Evolutionary conservation across 768 basidiomycete species (phyloP).

Genomic region (Hortiboletus campestris): DNA sequence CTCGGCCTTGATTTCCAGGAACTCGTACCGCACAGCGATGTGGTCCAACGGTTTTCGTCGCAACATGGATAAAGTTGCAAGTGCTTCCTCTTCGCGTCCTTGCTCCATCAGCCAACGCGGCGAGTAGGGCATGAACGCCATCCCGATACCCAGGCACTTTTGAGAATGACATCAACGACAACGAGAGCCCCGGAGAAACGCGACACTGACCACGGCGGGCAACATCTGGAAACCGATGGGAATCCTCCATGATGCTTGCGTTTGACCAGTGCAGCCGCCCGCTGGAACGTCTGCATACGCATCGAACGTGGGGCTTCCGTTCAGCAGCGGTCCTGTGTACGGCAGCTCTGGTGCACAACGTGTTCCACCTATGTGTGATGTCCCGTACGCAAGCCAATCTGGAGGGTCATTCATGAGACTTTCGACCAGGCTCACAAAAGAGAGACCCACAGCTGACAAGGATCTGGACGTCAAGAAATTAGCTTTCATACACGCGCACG

Average conservation of each 20-base stretch:
- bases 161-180: background rate
- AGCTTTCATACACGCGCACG: background rate
- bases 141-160: slow-evolving; percentile 32
- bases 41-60: slow-evolving; percentile 34
- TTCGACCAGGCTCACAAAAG: background rate
- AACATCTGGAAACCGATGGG: slow-evolving; percentile 39
- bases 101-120: slow-evolving; percentile 43
- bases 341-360: slow-evolving; percentile 28
- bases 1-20: slow-evolving; percentile 40
- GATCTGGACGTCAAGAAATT: slow-evolving; percentile 16
- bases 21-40: slow-evolving; percentile 36
- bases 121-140: slow-evolving; percentile 40
- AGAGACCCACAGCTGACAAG: slow-evolving; percentile 31
- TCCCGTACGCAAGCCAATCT: slow-evolving; percentile 35
- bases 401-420: background rate
- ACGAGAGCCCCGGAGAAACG: background rate
- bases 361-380: slow-evolving; percentile 35
- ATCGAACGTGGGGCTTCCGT: slow-evolving; percentile 31
- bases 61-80: slow-evolving; percentile 33
- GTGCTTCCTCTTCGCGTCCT: slow-evolving; percentile 37
- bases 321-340: slow-evolving; percentile 31
- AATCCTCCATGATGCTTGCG: slow-evolving; percentile 34
- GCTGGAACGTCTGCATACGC: slow-evolving; percentile 29
- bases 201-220: slow-evolving; percentile 35
- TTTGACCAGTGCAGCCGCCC: slow-evolving; percentile 32